phyloP scores from a whole-genome alignment of 805 yeast genomes.

The Wickerhamiella musiphila region DNA sequence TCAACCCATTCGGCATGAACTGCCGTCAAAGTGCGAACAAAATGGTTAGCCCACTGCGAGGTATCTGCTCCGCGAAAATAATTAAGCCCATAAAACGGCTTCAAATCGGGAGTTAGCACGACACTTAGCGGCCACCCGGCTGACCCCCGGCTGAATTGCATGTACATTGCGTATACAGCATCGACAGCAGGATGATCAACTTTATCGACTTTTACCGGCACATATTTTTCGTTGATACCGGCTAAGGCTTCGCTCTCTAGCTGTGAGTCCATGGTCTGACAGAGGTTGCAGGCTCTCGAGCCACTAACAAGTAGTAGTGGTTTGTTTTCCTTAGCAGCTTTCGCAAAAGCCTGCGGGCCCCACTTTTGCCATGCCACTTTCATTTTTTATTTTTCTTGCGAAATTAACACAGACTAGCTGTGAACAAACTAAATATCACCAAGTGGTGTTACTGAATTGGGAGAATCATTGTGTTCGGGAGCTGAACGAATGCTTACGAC shows the following conservation, averaged over 20 bases:
- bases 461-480: too few species aligned
- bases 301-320: too few species aligned
- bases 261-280: not conserved
- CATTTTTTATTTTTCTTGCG: too few species aligned
- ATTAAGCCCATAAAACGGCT: constrained; percentile 25
- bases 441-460: too few species aligned
- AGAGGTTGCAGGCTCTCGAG: too few species aligned
- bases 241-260: not conserved
- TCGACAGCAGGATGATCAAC: constrained; percentile 27
- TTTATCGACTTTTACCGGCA: constrained; percentile 24
- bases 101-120: constrained; percentile 22
- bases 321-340: not conserved
- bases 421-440: too few species aligned
- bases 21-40: constrained; percentile 18
- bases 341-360: not conserved
- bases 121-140: constrained; percentile 28
- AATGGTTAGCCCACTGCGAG: constrained; percentile 5
- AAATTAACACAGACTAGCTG: too few species aligned
- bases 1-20: constrained; percentile 19
- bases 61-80: constrained; percentile 21
- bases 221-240: constrained; percentile 17
- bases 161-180: constrained; percentile 23
- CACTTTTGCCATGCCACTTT: too few species aligned
- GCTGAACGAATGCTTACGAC: not conserved
- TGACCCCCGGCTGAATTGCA: constrained; percentile 22